Base-by-base conservation (phyloP, 768 basidiomycete genomes). In the Naematelia encephala region DNA sequence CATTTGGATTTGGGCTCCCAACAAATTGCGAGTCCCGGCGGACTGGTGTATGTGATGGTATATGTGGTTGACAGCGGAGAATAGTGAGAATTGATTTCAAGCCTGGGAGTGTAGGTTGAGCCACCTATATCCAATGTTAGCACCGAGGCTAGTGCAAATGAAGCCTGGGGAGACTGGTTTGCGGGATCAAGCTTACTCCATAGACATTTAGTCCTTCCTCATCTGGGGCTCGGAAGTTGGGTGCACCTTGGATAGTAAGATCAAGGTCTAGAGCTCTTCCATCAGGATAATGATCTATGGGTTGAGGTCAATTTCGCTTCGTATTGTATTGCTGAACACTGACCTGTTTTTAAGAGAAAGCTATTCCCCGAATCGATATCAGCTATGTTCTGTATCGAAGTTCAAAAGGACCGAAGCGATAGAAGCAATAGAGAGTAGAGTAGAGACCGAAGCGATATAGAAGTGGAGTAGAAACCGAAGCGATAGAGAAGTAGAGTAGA, bases 291-390 rank as follows among this genome's bases (percentile, higher is more conserved):
- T 78, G 78, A 54, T 78, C 76, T 59, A 60, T 27, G 29, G 56
- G 44, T 39, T 42, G n/a, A n/a, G n/a, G n/a, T n/a, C n/a, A n/a
- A n/a, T n/a, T n/a, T n/a, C n/a, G n/a, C n/a, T n/a, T n/a, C n/a
- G n/a, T n/a, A n/a, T n/a, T n/a, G n/a, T n/a, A n/a, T n/a, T n/a
- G n/a, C n/a, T n/a, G n/a, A n/a, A n/a, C n/a, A 21, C 74, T 87
- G 82, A 79, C 96, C 93, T 16, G 91, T 93, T 81, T 98, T 99
- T 67, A 99, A 79, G 56, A 99, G 93, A 75, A 92, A 90, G 0
- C 91, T 75, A 34, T 42, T 3, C n/a, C n/a, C n/a, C n/a, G n/a
- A n/a, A n/a, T n/a, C n/a, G 19, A 54, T 43, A 56, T 51, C 29
- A 30, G n/a, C 55, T 22, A 25, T 12, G 12, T 45, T 28, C 25